Evolutionary conservation across 441 rosid species (phyloP), one percentile per base, ranked within the genome.

Genomic region (Arabidopsis hybrid): DNA sequence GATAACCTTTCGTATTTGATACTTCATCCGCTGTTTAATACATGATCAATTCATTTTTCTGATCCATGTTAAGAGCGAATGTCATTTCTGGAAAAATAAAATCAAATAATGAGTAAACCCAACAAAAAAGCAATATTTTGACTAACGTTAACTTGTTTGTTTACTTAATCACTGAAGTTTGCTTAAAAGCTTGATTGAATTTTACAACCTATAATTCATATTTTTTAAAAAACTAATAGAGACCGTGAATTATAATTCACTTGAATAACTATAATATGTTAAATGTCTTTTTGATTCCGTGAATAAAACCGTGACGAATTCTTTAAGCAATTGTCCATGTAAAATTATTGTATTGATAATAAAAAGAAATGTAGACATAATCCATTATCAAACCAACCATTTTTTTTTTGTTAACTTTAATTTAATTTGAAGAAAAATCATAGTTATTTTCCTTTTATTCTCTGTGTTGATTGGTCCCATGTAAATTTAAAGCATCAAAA

Each of bases 401-500:
- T 43, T 13, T 43, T 5, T 42, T 42, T 4, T 13, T 31, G 32
- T 31, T 31, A 31, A 31, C 32, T 31, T 1, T 31, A 31, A 31
- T 31, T 31, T 4, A 31, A 31, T 31, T 31, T 31, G 32, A 50
- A 8, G 55, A 4, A 9, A 50, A 18, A 10, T 21, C 13, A 51
- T 21, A 5, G 0, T 21, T 21, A 21, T 21, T 21, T 21, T 21
- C 0, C 26, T 21, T 52, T 50, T 1, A 3, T 53, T 31, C 36
- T 29, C 17, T 55, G 12, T 26, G 12, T 5, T 45, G 5, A 29
- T 47, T 16, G 57, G 69, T 8, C 49, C 57, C 57, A 65, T 35
- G 7, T 49, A 10, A 61, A 46, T 16, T 16, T 4, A 65, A 49
- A 65, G 46, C 69, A 49, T 49, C 34, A 49, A 49, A 49, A 65